Evolutionary conservation across 495 filamentous ascomycete genomes (phyloP), one percentile per base, ranked within the genome.

Genomic region (Glonium stellatum): DNA sequence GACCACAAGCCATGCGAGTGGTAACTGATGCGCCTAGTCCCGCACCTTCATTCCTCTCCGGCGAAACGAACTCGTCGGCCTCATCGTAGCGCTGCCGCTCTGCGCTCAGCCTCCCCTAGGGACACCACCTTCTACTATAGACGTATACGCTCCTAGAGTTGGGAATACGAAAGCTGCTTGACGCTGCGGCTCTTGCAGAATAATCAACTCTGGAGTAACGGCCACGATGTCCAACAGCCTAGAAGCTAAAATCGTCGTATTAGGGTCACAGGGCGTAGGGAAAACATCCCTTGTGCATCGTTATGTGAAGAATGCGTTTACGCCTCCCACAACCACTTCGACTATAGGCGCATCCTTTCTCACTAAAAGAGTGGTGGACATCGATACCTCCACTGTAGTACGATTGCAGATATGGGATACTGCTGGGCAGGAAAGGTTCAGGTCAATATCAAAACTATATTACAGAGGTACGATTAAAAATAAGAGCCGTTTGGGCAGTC

Each of bases 311-410:
- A 87, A 89, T 61, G 79, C 84, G 55, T 95, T 93, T 70, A 76
- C 89, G 69, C 70, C 82, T 25, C 78, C 83, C 4, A 83, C 81
- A 51, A 82, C 85, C 15, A 82, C 81, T 5, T 89, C 88, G 18
- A 98, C 92, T 39, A 85, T 97, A 66, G 93, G 93, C 73, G 93
- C 93, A 21, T 91, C 87, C 62, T 97, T 97, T 74, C 80, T 96
- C 68, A 95, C 92, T 52, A 96, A 97, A 75, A 84, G 89, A 67
- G 88, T 96, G 59, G 77, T 91, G 63, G 91, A 97, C 75, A 83
- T 82, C 63, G 85, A 95, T 53, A 82, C 86, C 22, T 87, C 89
- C 65, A 89, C 87, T 9, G 76, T 83, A 13, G 88, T 96, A 21
- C 83, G 90, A 9, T 76, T 96, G 22, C 90, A 95, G 73, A 91